Conservation (phyloP, 345 rosid species). For the Arabidopsis arenosa region DNA sequence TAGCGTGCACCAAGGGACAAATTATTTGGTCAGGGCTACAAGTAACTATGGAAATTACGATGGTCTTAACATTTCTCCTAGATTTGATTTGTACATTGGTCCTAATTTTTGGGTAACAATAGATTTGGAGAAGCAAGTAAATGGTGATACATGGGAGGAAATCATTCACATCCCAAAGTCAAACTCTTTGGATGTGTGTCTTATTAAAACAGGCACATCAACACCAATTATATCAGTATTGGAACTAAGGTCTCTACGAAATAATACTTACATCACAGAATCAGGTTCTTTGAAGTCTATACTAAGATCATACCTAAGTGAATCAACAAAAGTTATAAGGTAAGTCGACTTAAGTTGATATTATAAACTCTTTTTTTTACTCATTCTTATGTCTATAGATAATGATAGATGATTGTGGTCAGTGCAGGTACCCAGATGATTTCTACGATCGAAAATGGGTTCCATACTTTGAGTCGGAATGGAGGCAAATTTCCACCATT, state of each 20-base stretch:
- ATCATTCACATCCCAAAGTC: constrained; percentile 36
- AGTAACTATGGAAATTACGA: constrained; percentile 47
- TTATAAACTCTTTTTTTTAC: too few species aligned
- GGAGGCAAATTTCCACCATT: constrained; percentile 28
- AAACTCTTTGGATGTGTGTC: constrained; percentile 42
- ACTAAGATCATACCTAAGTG: neutral
- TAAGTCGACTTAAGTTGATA: neutral
- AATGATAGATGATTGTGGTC: constrained; percentile 17
- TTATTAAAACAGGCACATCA: constrained; percentile 35
- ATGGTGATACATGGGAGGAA: constrained; percentile 33
- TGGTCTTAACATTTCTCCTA: constrained; percentile 16
- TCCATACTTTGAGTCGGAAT: neutral
- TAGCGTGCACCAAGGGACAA: constrained; percentile 29
- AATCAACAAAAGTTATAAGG: neutral
- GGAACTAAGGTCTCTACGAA: constrained; percentile 29
- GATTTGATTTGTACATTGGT: constrained; percentile 43
- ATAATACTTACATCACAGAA: constrained; percentile 6
- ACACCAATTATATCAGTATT: constrained; percentile 41
- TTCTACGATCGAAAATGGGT: constrained; percentile 39
- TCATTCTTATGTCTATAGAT: too few species aligned
- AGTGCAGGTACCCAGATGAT: constrained; percentile 41
- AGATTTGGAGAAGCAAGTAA: neutral
- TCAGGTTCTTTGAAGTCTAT: constrained; percentile 28
- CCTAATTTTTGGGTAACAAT: constrained; percentile 45
- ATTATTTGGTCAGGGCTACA: constrained; percentile 45